phyloP scores from a whole-genome alignment of 179 eudicot species.

The Spinacia oleracea region DNA sequence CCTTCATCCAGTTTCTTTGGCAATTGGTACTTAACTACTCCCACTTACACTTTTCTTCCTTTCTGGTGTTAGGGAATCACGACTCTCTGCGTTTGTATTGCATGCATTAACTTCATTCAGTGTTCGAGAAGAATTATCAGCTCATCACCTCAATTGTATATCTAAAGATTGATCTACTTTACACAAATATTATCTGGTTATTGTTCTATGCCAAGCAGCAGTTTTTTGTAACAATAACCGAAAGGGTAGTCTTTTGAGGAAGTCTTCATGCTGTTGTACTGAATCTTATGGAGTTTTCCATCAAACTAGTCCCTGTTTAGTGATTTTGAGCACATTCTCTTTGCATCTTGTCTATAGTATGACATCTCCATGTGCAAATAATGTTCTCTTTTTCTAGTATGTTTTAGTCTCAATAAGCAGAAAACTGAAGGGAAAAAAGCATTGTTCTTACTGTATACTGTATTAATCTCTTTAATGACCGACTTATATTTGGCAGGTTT shows the following conservation, averaged over 20 bases:
- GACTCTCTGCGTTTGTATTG: background rate
- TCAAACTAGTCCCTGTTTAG: background rate
- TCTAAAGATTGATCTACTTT: background rate
- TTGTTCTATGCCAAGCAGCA: background rate
- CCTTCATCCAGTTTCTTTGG: conserved; percentile 77
- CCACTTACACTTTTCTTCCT: background rate
- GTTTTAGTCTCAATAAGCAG: background rate
- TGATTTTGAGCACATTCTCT: background rate
- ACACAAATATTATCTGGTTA: background rate
- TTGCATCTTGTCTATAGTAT: background rate
- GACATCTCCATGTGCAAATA: background rate
- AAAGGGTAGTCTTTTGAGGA: background rate
- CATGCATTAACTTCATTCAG: background rate
- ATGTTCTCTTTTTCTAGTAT: too few species aligned
- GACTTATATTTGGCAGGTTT: conserved; percentile 53
- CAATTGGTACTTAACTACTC: conserved; percentile 56
- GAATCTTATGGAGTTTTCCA: background rate
- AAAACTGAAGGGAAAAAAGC: too few species aligned
- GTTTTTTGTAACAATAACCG: background rate
- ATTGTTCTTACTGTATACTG: too few species aligned
- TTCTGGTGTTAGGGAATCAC: background rate
- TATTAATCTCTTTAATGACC: background rate
- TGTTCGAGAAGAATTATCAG: too few species aligned
- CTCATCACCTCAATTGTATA: background rate
- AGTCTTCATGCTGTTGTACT: background rate